Conservation (phyloP, 306 rosid species). For the Rosa rugosa region DNA sequence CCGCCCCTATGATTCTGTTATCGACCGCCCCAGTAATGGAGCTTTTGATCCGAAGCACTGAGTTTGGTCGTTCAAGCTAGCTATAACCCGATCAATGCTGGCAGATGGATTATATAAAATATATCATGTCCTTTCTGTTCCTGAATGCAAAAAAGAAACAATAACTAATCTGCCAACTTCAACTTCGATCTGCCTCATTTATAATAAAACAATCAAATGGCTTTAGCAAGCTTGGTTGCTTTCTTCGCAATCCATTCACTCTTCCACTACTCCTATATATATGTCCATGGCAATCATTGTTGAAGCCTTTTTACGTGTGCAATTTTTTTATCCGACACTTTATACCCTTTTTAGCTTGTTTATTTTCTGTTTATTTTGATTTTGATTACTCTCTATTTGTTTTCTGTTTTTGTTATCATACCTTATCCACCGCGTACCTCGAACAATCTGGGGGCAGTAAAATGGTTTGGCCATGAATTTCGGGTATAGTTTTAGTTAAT, state of each 20-base stretch:
- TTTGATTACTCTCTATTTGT: not conserved
- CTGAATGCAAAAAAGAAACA: not conserved
- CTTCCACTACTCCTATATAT: not conserved
- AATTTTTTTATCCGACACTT: not conserved
- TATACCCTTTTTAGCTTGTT: not conserved
- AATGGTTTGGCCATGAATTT: not conserved
- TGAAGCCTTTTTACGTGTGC: not conserved
- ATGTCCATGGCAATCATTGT: not conserved
- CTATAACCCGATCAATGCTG: not conserved
- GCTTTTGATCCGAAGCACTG: not conserved
- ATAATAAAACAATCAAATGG: not conserved
- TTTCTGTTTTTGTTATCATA: not conserved
- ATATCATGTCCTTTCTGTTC: not conserved
- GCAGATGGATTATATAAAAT: not conserved
- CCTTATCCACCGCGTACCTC: not conserved
- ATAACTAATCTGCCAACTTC: not conserved
- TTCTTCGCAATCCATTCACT: not conserved
- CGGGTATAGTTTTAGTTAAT: not conserved
- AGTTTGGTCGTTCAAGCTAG: not conserved
- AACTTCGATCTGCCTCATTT: not conserved
- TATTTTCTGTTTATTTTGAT: not conserved
- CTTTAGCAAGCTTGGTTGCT: not conserved
- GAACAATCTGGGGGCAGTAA: not conserved
- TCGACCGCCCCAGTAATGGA: not conserved
- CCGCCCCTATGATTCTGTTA: not conserved